phyloP scores from a whole-genome alignment of 257 asterid genomes.

The Nicotiana benthamiana region DNA sequence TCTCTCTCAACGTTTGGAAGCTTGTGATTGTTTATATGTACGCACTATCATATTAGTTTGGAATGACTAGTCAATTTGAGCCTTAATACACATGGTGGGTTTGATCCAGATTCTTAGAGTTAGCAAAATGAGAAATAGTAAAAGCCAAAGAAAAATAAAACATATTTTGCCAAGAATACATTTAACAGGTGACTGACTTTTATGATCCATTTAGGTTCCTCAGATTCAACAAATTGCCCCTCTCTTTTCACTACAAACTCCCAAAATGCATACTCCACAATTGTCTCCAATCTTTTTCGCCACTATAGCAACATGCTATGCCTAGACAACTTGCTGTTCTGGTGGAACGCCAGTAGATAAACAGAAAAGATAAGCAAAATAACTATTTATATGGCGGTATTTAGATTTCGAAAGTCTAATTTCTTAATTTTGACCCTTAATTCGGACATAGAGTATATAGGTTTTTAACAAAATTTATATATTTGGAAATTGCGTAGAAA shows the following conservation, averaged over 20 bases:
- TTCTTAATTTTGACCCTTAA: too few species aligned
- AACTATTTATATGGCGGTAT: too few species aligned
- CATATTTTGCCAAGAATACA: not conserved
- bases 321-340: slow-evolving; percentile 1
- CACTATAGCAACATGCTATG: slow-evolving; percentile 18
- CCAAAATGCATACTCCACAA: not conserved
- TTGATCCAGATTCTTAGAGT: slow-evolving; percentile 34
- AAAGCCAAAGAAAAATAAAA: slow-evolving; percentile 29
- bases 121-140: slow-evolving; percentile 29
- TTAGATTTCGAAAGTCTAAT: too few species aligned
- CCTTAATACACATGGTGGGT: slow-evolving; percentile 8
- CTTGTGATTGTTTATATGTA: slow-evolving; percentile 29
- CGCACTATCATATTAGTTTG: slow-evolving; percentile 2
- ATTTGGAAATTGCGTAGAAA: too few species aligned
- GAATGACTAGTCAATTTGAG: slow-evolving; percentile 14
- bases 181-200: not conserved
- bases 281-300: not conserved
- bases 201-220: not conserved
- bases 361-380: not conserved
- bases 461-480: too few species aligned
- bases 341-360: not conserved
- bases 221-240: slow-evolving; percentile 14
- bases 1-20: slow-evolving; percentile 17
- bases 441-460: too few species aligned
- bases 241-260: slow-evolving; percentile 8